Evolutionary conservation across 2,329 filamentous ascomycete genomes (phyloP).

Genomic region (Dendryphion nanum): DNA sequence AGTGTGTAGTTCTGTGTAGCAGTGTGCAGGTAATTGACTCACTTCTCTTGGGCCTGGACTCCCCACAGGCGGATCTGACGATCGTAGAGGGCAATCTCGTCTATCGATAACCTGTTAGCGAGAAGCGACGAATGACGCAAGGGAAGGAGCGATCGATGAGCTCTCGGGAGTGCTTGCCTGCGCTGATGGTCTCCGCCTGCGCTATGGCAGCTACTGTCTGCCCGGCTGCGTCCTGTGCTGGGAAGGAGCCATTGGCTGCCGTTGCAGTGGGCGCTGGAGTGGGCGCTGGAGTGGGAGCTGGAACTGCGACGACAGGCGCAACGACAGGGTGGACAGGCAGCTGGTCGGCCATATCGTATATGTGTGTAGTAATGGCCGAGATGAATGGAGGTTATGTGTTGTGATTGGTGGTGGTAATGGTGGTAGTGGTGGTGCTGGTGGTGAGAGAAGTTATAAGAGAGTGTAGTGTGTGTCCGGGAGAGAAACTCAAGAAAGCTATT

Average conservation of each 20-base stretch:
- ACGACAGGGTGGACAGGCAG: too few relatives aligned
- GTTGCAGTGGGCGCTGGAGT: slow-evolving; percentile 3
- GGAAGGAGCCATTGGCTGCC: slow-evolving; percentile 24
- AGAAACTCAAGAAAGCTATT: too few relatives aligned
- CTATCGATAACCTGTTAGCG: slow-evolving; percentile 44
- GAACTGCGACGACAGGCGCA: too few relatives aligned
- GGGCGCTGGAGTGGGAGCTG: background rate
- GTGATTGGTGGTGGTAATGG: background rate
- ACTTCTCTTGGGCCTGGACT: slow-evolving; percentile 84
- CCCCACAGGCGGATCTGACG: slow-evolving; percentile 97
- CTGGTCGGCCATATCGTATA: background rate
- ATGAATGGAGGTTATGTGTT: background rate
- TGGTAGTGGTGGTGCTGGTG: background rate
- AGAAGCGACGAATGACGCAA: background rate
- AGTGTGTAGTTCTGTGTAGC: too few relatives aligned
- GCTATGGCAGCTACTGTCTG: slow-evolving; percentile 38
- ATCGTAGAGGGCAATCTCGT: slow-evolving; percentile 97
- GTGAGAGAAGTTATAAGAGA: background rate
- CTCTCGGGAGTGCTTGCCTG: slow-evolving; percentile 20
- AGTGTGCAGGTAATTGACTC: slow-evolving; percentile 8
- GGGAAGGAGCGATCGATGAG: too few relatives aligned
- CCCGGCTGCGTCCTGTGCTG: slow-evolving; percentile 32
- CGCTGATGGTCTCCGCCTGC: slow-evolving; percentile 42
- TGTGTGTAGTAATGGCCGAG: too few relatives aligned
- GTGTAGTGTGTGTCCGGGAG: background rate